Conservation (phyloP, 2,329 filamentous ascomycete species). For the Neofusicoccum laricinum region DNA sequence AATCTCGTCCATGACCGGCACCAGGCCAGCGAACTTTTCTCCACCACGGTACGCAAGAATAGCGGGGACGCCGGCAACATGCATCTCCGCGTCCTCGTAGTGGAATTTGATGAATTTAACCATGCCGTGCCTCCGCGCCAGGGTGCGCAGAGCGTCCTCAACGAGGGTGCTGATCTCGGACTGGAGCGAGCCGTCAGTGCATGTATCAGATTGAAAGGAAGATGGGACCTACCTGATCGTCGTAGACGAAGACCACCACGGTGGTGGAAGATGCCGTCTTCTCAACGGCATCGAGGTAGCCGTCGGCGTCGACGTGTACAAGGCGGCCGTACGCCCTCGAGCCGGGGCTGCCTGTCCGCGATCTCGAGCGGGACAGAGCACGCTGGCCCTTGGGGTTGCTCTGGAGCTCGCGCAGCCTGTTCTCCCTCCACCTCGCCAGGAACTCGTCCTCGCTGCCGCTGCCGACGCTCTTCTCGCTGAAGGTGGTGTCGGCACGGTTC, state of each 20-base stretch:
- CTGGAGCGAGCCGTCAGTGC: constrained; percentile 46
- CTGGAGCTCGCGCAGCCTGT: constrained; percentile 71
- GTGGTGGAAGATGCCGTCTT: constrained; percentile 76
- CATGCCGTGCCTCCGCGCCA: constrained; percentile 68
- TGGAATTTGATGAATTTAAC: constrained; percentile 89
- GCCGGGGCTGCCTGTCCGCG: constrained; percentile 71
- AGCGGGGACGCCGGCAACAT: constrained; percentile 81
- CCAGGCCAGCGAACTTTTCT: constrained; percentile 85
- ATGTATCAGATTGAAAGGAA: constrained; percentile 1
- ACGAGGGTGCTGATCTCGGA: constrained; percentile 76
- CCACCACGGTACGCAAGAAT: constrained; percentile 85
- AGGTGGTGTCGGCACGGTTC: constrained; percentile 30
- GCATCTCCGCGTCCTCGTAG: constrained; percentile 90
- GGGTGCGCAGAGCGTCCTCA: constrained; percentile 70
- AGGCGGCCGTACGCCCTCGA: constrained; percentile 75
- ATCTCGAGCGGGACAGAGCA: constrained; percentile 43
- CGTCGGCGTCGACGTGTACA: constrained; percentile 81
- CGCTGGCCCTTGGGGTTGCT: constrained; percentile 56
- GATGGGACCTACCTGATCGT: constrained; percentile 67
- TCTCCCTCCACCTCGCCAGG: constrained; percentile 80
- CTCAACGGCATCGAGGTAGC: constrained; percentile 95
- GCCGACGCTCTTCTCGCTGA: constrained; percentile 44
- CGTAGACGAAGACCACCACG: constrained; percentile 92
- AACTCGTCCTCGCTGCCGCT: constrained; percentile 76
- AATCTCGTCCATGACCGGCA: constrained; percentile 82